Percentiles rank a stretch among this genome's conserved stretches.
phyloP scores from a whole-genome alignment of 2,329 filamentous ascomycete species.

The Fusarium proliferatum region DNA sequence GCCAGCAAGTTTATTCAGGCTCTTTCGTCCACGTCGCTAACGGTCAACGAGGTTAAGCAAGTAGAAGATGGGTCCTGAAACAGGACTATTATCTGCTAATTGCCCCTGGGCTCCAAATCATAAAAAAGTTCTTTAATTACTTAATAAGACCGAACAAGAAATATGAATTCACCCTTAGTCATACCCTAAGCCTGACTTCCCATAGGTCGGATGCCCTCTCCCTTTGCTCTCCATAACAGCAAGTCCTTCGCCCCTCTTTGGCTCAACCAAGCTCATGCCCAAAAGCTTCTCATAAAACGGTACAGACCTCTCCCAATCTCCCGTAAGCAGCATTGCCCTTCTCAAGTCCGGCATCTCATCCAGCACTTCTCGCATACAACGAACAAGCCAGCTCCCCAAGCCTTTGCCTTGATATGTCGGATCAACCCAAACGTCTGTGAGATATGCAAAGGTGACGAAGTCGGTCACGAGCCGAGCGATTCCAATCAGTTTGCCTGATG shows the following conservation, averaged over 20 bases:
- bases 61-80: too few relatives aligned
- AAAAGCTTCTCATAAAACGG: slow-evolving; percentile 50
- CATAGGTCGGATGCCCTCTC: slow-evolving; percentile 29
- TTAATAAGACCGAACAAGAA: too few relatives aligned
- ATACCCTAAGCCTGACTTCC: neutral
- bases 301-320: slow-evolving; percentile 47
- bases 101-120: too few relatives aligned
- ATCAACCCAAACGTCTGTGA: slow-evolving; percentile 72
- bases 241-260: slow-evolving; percentile 37
- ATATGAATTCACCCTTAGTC: neutral
- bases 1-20: too few relatives aligned
- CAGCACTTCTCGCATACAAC: slow-evolving; percentile 64
- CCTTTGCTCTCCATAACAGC: slow-evolving; percentile 45
- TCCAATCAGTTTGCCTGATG: slow-evolving; percentile 40
- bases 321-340: slow-evolving; percentile 62
- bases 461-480: slow-evolving; percentile 69
- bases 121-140: too few relatives aligned
- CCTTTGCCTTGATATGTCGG: slow-evolving; percentile 66
- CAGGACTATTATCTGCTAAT: too few relatives aligned
- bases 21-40: too few relatives aligned
- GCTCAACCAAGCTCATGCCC: slow-evolving; percentile 46
- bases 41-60: too few relatives aligned
- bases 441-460: slow-evolving; percentile 69
- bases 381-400: slow-evolving; percentile 70
- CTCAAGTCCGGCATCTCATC: slow-evolving; percentile 65